Evolutionary conservation across 2,329 filamentous ascomycete species (phyloP).

Genomic region (Colletotrichum lindemuthianum): DNA sequence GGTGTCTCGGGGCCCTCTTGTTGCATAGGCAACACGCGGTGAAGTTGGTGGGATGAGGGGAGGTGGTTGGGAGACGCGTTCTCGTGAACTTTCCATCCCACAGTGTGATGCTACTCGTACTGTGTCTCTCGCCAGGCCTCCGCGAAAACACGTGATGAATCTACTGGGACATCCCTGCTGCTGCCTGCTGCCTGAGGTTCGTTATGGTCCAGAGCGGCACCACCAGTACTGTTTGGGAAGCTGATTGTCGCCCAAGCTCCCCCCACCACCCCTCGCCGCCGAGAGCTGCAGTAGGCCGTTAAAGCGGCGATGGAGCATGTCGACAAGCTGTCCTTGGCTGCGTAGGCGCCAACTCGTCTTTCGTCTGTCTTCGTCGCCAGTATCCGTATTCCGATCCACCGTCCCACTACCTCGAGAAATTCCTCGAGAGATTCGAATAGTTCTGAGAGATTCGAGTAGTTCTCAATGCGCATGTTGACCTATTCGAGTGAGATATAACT

Average conservation of each 20-base stretch:
- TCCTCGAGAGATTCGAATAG: too few relatives aligned
- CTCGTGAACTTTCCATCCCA: constrained; percentile 40
- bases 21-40: constrained; percentile 37
- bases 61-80: constrained; percentile 56
- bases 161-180: neutral
- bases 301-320: constrained; percentile 19
- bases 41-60: constrained; percentile 47
- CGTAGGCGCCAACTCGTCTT: constrained; percentile 1
- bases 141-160: constrained; percentile 56
- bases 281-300: constrained; percentile 6
- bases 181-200: constrained; percentile 28
- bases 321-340: constrained; percentile 15
- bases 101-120: constrained; percentile 27
- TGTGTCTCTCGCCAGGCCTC: constrained; percentile 50
- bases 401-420: too few relatives aligned
- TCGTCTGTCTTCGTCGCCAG: too few relatives aligned
- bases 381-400: too few relatives aligned
- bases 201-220: neutral
- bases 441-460: too few relatives aligned
- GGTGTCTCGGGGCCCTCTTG: constrained; percentile 40
- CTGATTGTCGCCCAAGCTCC: constrained; percentile 13
- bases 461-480: too few relatives aligned
- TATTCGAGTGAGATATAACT: too few relatives aligned
- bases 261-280: neutral
- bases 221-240: constrained; percentile 15